These are phyloP conservation scores for Cytospora piceae DNA, from an alignment of 2,329 filamentous ascomycete genomes.

Conservation along the genomic window DNA sequence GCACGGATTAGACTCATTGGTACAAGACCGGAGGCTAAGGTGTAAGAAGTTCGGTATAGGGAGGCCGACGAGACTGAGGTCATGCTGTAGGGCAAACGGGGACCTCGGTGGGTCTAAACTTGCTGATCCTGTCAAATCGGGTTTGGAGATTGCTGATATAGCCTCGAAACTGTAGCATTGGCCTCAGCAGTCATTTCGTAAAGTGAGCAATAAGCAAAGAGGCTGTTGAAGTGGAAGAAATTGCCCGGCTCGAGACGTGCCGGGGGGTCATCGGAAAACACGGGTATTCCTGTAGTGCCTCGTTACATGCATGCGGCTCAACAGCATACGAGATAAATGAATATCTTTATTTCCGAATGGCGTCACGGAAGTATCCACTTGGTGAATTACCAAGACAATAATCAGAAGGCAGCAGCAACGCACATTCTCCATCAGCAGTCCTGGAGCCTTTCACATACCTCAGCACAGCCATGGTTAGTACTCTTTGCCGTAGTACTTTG, in stretches of 20 bases:
- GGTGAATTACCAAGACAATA: neutral
- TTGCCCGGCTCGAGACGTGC: neutral
- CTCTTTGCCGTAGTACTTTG: neutral
- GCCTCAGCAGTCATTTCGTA: neutral
- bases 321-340: neutral
- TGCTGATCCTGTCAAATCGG: neutral
- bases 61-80: neutral
- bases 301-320: conserved; percentile 17
- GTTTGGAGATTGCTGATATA: neutral
- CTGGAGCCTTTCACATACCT: neutral
- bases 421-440: neutral
- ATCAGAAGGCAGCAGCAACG: neutral
- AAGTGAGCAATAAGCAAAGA: neutral
- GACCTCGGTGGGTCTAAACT: neutral
- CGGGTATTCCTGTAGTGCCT: too few relatives aligned
- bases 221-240: neutral
- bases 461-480: neutral
- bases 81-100: neutral
- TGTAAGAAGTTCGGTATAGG: neutral
- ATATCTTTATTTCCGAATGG: too few relatives aligned
- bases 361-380: too few relatives aligned
- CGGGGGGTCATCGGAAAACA: too few relatives aligned
- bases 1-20: neutral
- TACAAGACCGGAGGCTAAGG: neutral
- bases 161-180: neutral